Evolutionary conservation across 2,329 filamentous ascomycete species (phyloP).

Genomic region (Monilinia fructigena): DNA sequence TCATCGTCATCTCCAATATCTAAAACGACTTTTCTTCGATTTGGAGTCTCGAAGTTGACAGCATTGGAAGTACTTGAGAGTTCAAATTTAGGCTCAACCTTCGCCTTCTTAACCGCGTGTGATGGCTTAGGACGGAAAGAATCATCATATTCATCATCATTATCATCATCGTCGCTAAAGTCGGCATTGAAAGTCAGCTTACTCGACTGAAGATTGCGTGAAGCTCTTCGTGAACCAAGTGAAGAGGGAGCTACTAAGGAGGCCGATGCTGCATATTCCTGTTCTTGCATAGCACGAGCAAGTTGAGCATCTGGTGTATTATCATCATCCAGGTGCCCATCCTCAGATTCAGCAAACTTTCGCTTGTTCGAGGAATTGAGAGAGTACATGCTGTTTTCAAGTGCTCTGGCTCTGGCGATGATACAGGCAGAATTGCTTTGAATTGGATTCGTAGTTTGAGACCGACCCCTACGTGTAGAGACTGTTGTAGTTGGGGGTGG

Average conservation of each 20-base stretch:
- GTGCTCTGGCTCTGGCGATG: conserved; percentile 47
- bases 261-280: conserved; percentile 46
- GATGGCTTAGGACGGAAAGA: conserved; percentile 17
- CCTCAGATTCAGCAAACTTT: conserved; percentile 48
- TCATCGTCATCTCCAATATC: conserved; percentile 32
- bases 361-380: conserved; percentile 45
- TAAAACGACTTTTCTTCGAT: conserved; percentile 23
- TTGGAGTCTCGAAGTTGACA: conserved; percentile 30
- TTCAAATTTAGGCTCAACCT: conserved; percentile 36
- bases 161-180: conserved; percentile 22
- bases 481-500: conserved; percentile 24
- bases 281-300: conserved; percentile 56
- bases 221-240: conserved; percentile 22
- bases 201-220: conserved; percentile 28
- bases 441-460: conserved; percentile 21
- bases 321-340: conserved; percentile 43
- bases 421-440: conserved; percentile 37
- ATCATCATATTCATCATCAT: neutral
- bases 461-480: conserved; percentile 34
- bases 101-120: conserved; percentile 27
- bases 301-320: conserved; percentile 50
- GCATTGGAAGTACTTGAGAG: conserved; percentile 34
- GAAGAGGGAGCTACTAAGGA: conserved; percentile 41
- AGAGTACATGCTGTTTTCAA: conserved; percentile 51
- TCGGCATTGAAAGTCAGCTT: conserved; percentile 25